phyloP scores from a whole-genome alignment of 202 grass and related monocot genomes.

The Panicum hallii region DNA sequence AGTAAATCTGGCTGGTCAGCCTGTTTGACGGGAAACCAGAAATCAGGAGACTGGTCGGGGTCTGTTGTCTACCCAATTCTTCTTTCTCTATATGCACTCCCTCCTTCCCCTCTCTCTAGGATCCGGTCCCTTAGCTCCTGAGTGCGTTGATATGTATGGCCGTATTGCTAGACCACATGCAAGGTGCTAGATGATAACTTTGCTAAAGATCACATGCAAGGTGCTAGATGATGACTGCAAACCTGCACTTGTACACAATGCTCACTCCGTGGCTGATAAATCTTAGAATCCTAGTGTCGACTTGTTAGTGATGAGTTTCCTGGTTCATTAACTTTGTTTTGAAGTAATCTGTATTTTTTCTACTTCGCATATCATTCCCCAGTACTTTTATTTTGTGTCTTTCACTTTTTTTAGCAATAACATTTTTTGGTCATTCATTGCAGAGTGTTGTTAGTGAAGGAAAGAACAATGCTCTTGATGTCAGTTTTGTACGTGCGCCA shows the following conservation, averaged over 20 bases:
- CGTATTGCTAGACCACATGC: constrained; percentile 18
- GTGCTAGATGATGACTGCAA: constrained; percentile 20
- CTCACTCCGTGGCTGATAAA: not conserved
- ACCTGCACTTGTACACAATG: constrained; percentile 10
- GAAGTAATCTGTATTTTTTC: constrained; percentile 33
- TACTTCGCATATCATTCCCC: constrained; percentile 13
- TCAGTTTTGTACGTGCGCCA: constrained; percentile 85
- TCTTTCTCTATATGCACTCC: not conserved
- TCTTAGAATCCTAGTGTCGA: not conserved
- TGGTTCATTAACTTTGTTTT: constrained; percentile 8
- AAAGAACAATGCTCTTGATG: constrained; percentile 89
- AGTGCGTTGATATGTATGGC: not conserved
- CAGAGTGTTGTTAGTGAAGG: constrained; percentile 85
- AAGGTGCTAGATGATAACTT: constrained; percentile 15
- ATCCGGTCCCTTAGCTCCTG: not conserved
- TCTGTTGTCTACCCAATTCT: not conserved
- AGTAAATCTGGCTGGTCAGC: not conserved
- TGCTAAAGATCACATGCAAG: not conserved
- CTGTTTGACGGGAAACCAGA: not conserved
- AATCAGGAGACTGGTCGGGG: not conserved
- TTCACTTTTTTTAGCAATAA: constrained; percentile 30
- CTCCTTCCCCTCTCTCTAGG: not conserved
- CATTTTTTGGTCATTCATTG: constrained; percentile 33
- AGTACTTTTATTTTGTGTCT: constrained; percentile 18
- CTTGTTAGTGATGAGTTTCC: not conserved